phyloP scores from a whole-genome alignment of 176 grass and related monocot genomes.

The Aegilops tauschii region DNA sequence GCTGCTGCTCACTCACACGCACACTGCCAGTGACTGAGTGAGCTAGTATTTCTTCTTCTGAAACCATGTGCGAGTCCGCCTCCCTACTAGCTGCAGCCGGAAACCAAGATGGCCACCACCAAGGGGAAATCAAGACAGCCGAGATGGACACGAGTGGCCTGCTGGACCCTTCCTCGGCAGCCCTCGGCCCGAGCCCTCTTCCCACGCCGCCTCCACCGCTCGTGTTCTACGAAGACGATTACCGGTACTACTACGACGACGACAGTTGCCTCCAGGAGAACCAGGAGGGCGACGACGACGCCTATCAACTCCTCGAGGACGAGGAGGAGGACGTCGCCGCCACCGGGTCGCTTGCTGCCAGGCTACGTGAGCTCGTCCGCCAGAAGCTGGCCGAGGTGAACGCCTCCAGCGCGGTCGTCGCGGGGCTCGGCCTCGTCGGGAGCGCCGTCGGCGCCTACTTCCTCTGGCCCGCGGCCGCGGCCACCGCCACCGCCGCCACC shows the following conservation, averaged over 20 bases:
- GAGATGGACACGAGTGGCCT: not conserved
- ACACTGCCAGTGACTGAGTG: not conserved
- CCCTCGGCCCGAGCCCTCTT: not conserved
- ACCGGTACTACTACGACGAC: not conserved
- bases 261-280: not conserved
- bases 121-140: not conserved
- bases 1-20: not conserved
- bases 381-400: not conserved
- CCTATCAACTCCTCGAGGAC: not conserved
- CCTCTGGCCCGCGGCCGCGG: not conserved
- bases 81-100: not conserved
- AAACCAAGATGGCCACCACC: not conserved
- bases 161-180: not conserved
- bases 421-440: not conserved
- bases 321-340: not conserved
- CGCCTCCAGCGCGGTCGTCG: not conserved
- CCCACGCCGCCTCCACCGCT: not conserved
- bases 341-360: not conserved
- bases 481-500: not conserved
- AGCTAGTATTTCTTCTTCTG: not conserved
- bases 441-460: not conserved
- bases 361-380: not conserved
- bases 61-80: not conserved
- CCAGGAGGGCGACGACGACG: not conserved
- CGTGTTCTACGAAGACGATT: not conserved